A percentile compares a stretch with the other conserved stretches of the same genome.
phyloP scores from a whole-genome alignment of 1,139 yeast species.

The Suhomyces bribrorum region DNA sequence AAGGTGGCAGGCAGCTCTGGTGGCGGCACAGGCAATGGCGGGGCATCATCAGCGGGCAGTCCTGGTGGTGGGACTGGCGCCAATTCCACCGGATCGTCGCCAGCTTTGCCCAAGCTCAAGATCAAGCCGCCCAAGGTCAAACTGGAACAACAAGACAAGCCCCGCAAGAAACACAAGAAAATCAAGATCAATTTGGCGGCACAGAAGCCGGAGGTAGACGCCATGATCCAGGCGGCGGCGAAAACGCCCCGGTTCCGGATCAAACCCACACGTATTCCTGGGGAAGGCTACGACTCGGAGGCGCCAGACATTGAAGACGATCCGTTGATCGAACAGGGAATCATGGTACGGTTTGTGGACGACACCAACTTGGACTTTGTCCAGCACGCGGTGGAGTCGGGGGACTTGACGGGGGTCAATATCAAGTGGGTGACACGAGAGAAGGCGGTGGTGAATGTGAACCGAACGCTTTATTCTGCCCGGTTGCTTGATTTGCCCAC shows the following conservation, averaged over 20 bases:
- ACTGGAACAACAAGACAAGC: constrained; percentile 6
- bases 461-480: constrained; percentile 70
- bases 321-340: constrained; percentile 86
- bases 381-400: constrained; percentile 77
- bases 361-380: constrained; percentile 78
- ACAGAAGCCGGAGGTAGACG: constrained; percentile 11
- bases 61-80: constrained; percentile 4
- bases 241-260: constrained; percentile 63
- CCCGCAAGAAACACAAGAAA: constrained; percentile 21
- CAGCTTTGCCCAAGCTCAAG: constrained; percentile 20
- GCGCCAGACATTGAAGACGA: constrained; percentile 97
- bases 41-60: not conserved
- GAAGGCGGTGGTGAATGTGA: constrained; percentile 66
- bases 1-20: constrained; percentile 20
- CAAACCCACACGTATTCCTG: constrained; percentile 83
- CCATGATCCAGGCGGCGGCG: constrained; percentile 7
- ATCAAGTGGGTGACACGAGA: constrained; percentile 82
- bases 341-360: constrained; percentile 74
- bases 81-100: constrained; percentile 5
- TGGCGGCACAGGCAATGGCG: constrained; percentile 4
- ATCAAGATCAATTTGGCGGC: constrained; percentile 23
- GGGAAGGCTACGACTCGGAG: constrained; percentile 96
- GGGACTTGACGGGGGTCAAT: constrained; percentile 71
- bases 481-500: constrained; percentile 90
- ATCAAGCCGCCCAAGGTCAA: constrained; percentile 19